Evolutionary conservation across 2,329 filamentous ascomycete genomes (phyloP).

Genomic region (Massarina eburnea): DNA sequence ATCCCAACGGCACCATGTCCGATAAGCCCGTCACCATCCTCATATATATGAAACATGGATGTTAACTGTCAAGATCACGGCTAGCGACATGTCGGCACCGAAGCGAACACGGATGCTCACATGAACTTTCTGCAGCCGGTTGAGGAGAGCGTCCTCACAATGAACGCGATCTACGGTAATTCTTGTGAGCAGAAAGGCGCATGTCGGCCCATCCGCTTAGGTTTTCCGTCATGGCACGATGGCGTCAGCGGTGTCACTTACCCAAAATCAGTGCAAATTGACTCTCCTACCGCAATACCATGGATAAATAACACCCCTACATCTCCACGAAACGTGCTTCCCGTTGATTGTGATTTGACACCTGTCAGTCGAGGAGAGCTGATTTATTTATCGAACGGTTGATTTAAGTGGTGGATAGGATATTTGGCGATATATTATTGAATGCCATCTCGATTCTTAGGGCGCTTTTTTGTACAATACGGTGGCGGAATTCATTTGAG

Average conservation of each 20-base stretch:
- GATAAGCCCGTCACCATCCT: not conserved
- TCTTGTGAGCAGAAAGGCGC: not conserved
- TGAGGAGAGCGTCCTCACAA: not conserved
- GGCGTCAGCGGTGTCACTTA: slow-evolving; percentile 1
- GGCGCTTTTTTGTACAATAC: not conserved
- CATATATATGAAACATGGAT: not conserved
- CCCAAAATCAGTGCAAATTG: not conserved
- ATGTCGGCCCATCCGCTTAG: not conserved
- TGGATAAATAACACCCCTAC: not conserved
- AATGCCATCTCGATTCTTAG: not conserved
- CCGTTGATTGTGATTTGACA: not conserved
- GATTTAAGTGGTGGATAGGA: no score
- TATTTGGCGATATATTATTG: no score
- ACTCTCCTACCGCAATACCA: not conserved
- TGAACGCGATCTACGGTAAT: not conserved
- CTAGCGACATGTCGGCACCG: not conserved
- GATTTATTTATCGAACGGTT: no score
- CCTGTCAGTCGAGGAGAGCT: not conserved
- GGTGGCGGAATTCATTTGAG: not conserved
- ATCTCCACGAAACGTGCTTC: not conserved
- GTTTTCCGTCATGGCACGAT: not conserved
- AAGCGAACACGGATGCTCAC: not conserved
- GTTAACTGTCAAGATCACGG: not conserved
- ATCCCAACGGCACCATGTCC: no score
- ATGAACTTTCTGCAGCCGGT: not conserved